Evolutionary conservation across 306 rosid genomes (phyloP), one percentile per base, ranked within the genome.

Genomic region (Abrus precatorius): DNA sequence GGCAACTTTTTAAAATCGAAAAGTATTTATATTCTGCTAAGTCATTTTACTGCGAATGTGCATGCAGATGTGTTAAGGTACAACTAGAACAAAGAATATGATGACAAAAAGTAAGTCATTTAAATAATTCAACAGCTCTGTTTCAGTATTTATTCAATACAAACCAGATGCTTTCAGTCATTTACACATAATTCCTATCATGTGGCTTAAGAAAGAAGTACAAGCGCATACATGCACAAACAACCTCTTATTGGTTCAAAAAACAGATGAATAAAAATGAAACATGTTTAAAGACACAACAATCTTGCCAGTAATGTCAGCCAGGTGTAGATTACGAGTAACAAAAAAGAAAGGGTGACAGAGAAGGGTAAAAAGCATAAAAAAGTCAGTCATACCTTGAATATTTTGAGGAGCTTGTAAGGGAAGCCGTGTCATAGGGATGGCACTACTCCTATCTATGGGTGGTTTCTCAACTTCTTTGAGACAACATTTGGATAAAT

Each of bases 401-500:
- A 89, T 91, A 84, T 85, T 82, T 82, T 89, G 97, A 79, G 99
- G 93, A 79, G 86, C 85, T 84, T 91, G 97, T 55, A 87, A 71
- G n/a, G 98, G 98, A 83, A 86, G 85, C 89, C 90, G 85, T 5
- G 93, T 41, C 62, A 77, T 49, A 13, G 97, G 90, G 77, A 87
- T 65, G 80, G 87, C 94, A 48, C 83, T 75, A 82, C 81, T 87
- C 88, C 97, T 88, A 60, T 92, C 94, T 55, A 80, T 45, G 40
- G 84, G 86, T 49, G 92, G 92, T 87, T 86, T 92, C 88, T 92
- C 91, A 75, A 79, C 87, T 82, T 93, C 98, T 91, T 90, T 92
- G 86, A 96, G 89, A 84, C 72, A 68, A 76, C 98, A 96, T 85
- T 86, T 96, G 28, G 99, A 91, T 79, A 96, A 93, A 87, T 89